phyloP scores from a whole-genome alignment of 2,329 filamentous ascomycete species.

The Trichoderma sp. region DNA sequence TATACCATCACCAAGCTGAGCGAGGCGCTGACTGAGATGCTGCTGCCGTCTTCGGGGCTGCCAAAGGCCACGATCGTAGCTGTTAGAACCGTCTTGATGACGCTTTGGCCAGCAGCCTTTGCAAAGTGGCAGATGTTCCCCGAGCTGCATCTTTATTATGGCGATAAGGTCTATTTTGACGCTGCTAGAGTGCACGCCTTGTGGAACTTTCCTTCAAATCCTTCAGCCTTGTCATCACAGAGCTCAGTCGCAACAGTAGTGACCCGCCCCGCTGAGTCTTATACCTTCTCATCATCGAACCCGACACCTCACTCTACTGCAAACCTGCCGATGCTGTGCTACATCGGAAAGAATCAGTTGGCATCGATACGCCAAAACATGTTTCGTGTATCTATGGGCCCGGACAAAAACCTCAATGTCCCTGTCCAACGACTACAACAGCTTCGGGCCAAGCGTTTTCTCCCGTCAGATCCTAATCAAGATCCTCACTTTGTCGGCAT shows the following conservation, averaged over 20 bases:
- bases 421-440: slow-evolving; percentile 48
- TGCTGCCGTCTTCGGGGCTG: slow-evolving; percentile 34
- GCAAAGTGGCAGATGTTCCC: slow-evolving; percentile 30
- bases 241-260: slow-evolving; percentile 38
- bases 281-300: slow-evolving; percentile 25
- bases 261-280: slow-evolving; percentile 35
- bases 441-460: slow-evolving; percentile 45
- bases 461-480: slow-evolving; percentile 47
- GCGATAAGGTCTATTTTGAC: slow-evolving; percentile 42
- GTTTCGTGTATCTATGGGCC: slow-evolving; percentile 44
- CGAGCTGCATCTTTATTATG: slow-evolving; percentile 51
- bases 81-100: slow-evolving; percentile 44
- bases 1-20: slow-evolving; percentile 42
- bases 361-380: slow-evolving; percentile 44
- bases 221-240: slow-evolving; percentile 27
- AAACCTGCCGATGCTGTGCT: slow-evolving; percentile 40
- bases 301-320: slow-evolving; percentile 25
- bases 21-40: slow-evolving; percentile 42
- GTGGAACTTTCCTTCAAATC: slow-evolving; percentile 42
- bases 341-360: slow-evolving; percentile 48
- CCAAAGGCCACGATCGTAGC: slow-evolving; percentile 39
- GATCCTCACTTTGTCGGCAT: slow-evolving; percentile 52
- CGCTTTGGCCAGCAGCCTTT: slow-evolving; percentile 42
- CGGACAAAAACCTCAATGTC: slow-evolving; percentile 40
- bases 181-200: slow-evolving; percentile 48